Base-by-base conservation (phyloP, 148 eudicot genomes). In the Fallopia convolvulus region DNA sequence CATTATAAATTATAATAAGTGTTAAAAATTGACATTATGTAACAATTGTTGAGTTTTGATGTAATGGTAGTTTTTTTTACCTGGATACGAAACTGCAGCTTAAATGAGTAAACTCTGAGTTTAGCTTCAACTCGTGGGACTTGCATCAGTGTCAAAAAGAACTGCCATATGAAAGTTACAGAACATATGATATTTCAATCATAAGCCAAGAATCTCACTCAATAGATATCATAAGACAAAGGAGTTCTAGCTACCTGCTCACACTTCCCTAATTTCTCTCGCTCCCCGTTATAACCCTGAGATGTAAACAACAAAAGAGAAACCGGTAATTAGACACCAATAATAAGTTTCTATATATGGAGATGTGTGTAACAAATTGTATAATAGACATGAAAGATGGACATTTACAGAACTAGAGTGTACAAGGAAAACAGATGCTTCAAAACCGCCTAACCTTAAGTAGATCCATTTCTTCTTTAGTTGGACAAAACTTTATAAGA, bases 381-480 rank as follows among this genome's bases (percentile, higher is more conserved):
- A 21, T 20, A 58, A n/a, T 21, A 58, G 21, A 58, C 33, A 58
- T 23, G 13, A 58, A 58, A 52, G 8, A 58, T 58, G 65, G 65
- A 23, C 65, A 58, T 58, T 58, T 58, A 58, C 65, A 58, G 26
- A 6, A 55, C 21, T 55, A 55, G 39, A 36, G 21, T n/a, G n/a
- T 55, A 7, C 60, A 55, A 55, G 21, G 26, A 55, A 55, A 55
- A 55, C 60, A 55, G 21, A 4, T 55, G 6, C 18, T 55, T 55
- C 26, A 55, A 44, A 42, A 80, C 42, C 6, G 9, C 50, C 70
- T 26, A 77, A 92, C 98, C 95, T 94, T 94, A 8, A 94, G 92
- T 74, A 92, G 63, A 32, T 94, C 97, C 89, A 92, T 92, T 86
- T 94, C 98, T 78, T 94, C 98, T 86, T 94, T 94, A 26, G 98